Percentiles rank a stretch among this genome's conserved stretches.
These are phyloP conservation scores for Dipodascus geniculatus DNA, from an alignment of 805 yeast genomes.

Conservation along the genomic window DNA sequence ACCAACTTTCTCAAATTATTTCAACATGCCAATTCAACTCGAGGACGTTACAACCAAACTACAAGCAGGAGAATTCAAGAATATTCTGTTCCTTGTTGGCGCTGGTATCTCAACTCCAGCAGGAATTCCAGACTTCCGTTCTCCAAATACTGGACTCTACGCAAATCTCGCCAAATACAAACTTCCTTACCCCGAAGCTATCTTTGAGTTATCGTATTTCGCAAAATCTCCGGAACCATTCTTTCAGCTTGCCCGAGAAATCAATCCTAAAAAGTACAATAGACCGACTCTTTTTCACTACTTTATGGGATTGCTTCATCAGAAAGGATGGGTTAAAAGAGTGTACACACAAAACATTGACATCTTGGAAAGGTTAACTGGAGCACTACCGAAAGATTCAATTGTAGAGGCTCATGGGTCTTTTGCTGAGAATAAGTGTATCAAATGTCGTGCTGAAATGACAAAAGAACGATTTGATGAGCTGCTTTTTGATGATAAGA, in stretches of 20 bases:
- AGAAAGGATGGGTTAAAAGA: constrained; percentile 47
- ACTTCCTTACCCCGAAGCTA: constrained; percentile 91
- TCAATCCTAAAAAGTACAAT: constrained; percentile 73
- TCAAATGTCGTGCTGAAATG: constrained; percentile 54
- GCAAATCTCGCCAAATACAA: constrained; percentile 58
- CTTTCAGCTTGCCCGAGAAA: constrained; percentile 69
- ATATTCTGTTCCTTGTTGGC: constrained; percentile 39
- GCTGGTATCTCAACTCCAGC: constrained; percentile 92
- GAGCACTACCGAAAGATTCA: constrained; percentile 41
- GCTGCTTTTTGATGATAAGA: constrained; percentile 6
- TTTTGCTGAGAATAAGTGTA: constrained; percentile 75
- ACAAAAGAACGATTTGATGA: constrained; percentile 18
- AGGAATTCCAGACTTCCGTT: constrained; percentile 92
- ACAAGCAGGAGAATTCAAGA: not conserved
- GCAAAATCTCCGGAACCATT: constrained; percentile 70
- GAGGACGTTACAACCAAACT: not conserved
- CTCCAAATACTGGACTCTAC: constrained; percentile 74
- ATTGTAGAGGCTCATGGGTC: constrained; percentile 94
- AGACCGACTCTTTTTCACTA: constrained; percentile 74
- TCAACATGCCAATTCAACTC: not conserved
- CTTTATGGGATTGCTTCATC: constrained; percentile 56
- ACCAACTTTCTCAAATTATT: no score
- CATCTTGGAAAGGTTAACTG: constrained; percentile 79
- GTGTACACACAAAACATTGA: constrained; percentile 91
- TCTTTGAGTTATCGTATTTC: constrained; percentile 80